phyloP scores from a whole-genome alignment of 495 filamentous ascomycete species.

The Penicillium atrosanguineum region DNA sequence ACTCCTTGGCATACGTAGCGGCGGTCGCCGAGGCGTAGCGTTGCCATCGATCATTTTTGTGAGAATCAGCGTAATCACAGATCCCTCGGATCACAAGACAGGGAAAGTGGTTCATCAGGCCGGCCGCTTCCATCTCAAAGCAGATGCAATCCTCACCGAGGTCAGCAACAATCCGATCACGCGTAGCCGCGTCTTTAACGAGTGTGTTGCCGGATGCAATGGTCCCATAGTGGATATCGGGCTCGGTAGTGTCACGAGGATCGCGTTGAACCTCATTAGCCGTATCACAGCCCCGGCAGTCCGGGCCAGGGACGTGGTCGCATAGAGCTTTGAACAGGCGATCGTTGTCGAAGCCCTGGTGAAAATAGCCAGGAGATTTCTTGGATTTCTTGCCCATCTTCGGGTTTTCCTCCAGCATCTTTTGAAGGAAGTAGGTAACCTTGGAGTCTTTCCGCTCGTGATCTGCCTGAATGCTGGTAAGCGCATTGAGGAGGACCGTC shows the following conservation, averaged over 20 bases:
- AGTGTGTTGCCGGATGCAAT: too few species aligned
- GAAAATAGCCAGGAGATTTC: slow-evolving; percentile 1
- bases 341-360: slow-evolving; percentile 13
- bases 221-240: too few species aligned
- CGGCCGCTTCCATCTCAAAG: slow-evolving; percentile 1
- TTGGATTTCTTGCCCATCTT: slow-evolving; percentile 8
- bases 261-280: too few species aligned
- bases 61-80: too few species aligned
- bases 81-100: too few species aligned
- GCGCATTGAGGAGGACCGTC: slow-evolving; percentile 19
- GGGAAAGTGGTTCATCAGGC: background rate
- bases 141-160: too few species aligned
- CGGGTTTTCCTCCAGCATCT: slow-evolving; percentile 18
- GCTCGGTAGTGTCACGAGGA: too few species aligned
- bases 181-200: too few species aligned
- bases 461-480: slow-evolving; percentile 20
- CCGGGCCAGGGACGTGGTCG: slow-evolving; percentile 1
- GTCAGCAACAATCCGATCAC: too few species aligned
- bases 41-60: too few species aligned
- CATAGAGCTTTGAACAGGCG: slow-evolving; percentile 11
- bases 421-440: slow-evolving; percentile 18
- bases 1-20: too few species aligned
- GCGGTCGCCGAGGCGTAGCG: too few species aligned
- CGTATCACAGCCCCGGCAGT: slow-evolving; percentile 14
- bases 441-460: slow-evolving; percentile 16